These are phyloP conservation scores for Pilasporangium apinafurcum DNA, from an alignment of 352 stramenopile genomes.

Conservation along the genomic window DNA sequence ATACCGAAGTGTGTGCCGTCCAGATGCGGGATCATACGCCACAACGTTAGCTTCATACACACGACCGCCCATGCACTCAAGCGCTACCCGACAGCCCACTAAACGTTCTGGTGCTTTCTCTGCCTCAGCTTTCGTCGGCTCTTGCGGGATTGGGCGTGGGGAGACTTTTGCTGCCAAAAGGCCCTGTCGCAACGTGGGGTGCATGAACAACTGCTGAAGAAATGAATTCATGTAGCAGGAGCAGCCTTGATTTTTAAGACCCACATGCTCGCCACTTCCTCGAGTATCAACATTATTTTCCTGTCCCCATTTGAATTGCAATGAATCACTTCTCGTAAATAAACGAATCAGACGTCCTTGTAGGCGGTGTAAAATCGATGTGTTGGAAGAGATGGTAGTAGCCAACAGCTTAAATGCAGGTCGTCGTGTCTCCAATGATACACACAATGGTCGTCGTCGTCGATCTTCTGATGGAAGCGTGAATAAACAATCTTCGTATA, in stretches of 20 bases:
- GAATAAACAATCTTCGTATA: conserved; percentile 84
- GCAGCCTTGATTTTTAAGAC: conserved; percentile 98
- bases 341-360: conserved; percentile 44
- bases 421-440: conserved; percentile 69
- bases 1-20: conserved; percentile 77
- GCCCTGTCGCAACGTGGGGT: conserved; percentile 70
- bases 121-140: conserved; percentile 87
- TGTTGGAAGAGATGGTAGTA: conserved; percentile 66
- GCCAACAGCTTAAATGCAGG: conserved; percentile 79
- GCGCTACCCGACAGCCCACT: conserved; percentile 76
- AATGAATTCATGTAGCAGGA: conserved; percentile 99
- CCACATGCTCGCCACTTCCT: conserved; percentile 82
- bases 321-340: conserved; percentile 54
- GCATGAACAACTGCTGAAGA: conserved; percentile 96
- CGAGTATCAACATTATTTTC: conserved; percentile 79
- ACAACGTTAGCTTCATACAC: conserved; percentile 93
- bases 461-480: conserved; percentile 63
- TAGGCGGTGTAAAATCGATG: conserved; percentile 54
- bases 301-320: conserved; percentile 75
- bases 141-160: conserved; percentile 34
- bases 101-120: conserved; percentile 74
- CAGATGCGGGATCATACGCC: conserved; percentile 74
- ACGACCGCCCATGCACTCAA: conserved; percentile 91
- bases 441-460: conserved; percentile 60
- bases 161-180: conserved; percentile 68